Percentiles rank a stretch among this genome's conserved stretches.
Conservation (phyloP, 169 alveolate species). For the Theileria orientalis region DNA sequence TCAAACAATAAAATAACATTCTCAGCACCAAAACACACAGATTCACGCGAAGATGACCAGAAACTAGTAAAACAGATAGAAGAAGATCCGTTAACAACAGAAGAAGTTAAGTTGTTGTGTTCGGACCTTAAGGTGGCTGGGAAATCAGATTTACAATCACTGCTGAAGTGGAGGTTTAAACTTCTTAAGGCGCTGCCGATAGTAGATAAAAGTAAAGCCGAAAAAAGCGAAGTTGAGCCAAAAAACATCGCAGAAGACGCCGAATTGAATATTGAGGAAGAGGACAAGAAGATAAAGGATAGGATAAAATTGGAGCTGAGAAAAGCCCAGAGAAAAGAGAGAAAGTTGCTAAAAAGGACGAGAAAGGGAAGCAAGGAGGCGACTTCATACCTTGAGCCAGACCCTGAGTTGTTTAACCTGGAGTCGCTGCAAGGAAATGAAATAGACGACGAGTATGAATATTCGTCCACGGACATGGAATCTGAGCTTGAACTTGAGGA, state of each 20-base stretch:
- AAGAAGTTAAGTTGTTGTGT: conserved; percentile 75
- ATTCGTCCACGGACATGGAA: not conserved
- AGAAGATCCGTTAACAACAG: conserved; percentile 70
- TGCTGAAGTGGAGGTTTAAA: conserved; percentile 86
- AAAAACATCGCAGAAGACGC: conserved; percentile 46
- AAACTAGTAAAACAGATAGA: conserved; percentile 46
- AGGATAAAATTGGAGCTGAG: conserved; percentile 58
- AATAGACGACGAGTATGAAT: not conserved
- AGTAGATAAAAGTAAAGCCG: not conserved
- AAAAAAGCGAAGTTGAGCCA: conserved; percentile 15
- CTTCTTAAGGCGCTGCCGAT: conserved; percentile 35
- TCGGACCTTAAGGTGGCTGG: conserved; percentile 85
- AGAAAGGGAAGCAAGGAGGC: conserved; percentile 65
- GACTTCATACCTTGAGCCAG: conserved; percentile 65
- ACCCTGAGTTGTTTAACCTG: conserved; percentile 13
- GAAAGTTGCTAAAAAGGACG: conserved; percentile 70
- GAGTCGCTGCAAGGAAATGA: not conserved
- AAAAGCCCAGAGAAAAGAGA: conserved; percentile 58
- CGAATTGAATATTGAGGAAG: not conserved
- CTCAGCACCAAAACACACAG: conserved; percentile 24
- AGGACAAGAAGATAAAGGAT: conserved; percentile 45
- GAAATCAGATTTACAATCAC: conserved; percentile 77
- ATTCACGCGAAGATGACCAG: conserved; percentile 20
- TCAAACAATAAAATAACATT: conserved; percentile 67
- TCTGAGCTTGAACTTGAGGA: conserved; percentile 3